A percentile compares a stretch with the other conserved stretches of the same genome.
Evolutionary conservation across 2,329 filamentous ascomycete genomes (phyloP).

Genomic region (Alternaria conjuncta): DNA sequence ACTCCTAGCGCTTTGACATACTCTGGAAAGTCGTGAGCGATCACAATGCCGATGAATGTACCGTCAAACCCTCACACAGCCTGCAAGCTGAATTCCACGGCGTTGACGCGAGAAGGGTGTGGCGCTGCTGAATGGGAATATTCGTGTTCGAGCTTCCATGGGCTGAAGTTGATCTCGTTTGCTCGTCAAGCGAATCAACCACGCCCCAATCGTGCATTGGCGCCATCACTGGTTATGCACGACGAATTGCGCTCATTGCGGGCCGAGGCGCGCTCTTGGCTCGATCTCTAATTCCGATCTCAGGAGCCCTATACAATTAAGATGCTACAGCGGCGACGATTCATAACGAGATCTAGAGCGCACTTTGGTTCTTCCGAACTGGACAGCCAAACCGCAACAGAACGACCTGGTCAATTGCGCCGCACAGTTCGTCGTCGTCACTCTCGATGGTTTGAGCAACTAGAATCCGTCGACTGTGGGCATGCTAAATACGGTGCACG

Average conservation of each 20-base stretch:
- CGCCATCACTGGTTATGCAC: neutral
- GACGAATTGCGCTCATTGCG: neutral
- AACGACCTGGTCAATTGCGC: neutral
- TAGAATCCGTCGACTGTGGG: rapidly evolving
- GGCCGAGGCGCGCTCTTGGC: neutral
- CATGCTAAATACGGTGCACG: neutral
- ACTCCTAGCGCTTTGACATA: neutral
- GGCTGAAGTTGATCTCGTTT: neutral
- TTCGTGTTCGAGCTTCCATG: neutral
- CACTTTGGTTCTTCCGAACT: neutral
- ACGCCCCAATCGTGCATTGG: neutral
- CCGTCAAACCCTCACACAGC: neutral
- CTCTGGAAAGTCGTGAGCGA: neutral
- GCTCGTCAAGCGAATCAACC: neutral
- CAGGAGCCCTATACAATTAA: neutral
- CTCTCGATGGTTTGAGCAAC: neutral
- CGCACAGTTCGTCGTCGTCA: neutral
- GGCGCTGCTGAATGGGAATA: neutral
- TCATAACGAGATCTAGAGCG: neutral
- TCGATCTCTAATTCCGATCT: neutral
- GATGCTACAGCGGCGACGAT: neutral
- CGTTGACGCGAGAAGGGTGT: neutral
- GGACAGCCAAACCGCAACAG: neutral
- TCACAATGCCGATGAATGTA: neutral
- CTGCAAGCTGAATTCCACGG: neutral